A percentile compares a stretch with the other conserved stretches of the same genome.
phyloP scores from a whole-genome alignment of 2,329 filamentous ascomycete genomes.

The Fusarium torreyae region DNA sequence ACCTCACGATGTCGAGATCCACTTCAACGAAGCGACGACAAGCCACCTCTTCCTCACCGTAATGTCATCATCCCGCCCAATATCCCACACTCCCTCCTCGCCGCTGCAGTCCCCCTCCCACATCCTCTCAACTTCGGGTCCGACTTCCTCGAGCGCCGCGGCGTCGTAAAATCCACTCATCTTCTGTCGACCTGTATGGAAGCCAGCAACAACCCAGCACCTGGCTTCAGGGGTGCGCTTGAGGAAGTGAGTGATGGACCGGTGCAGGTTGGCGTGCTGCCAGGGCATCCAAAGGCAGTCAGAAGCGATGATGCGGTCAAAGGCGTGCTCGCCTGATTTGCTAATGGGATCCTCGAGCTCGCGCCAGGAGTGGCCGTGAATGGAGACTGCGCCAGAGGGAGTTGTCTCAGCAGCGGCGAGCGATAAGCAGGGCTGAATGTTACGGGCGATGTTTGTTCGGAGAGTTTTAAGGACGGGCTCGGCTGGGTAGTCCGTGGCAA shows the following conservation, averaged over 20 bases:
- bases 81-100: conserved; percentile 71
- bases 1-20: conserved; percentile 46
- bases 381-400: conserved; percentile 52
- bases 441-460: conserved; percentile 68
- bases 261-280: conserved; percentile 77
- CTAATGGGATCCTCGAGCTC: conserved; percentile 58
- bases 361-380: conserved; percentile 78
- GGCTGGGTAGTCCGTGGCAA: conserved; percentile 79
- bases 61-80: conserved; percentile 75
- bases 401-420: conserved; percentile 49
- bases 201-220: conserved; percentile 77
- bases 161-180: conserved; percentile 75
- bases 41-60: conserved; percentile 79
- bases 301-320: conserved; percentile 76
- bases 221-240: conserved; percentile 60
- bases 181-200: conserved; percentile 78
- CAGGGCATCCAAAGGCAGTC: conserved; percentile 84
- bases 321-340: conserved; percentile 56
- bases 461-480: conserved; percentile 72
- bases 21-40: conserved; percentile 70
- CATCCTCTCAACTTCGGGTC: conserved; percentile 74
- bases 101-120: conserved; percentile 80
- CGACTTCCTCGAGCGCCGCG: conserved; percentile 60
- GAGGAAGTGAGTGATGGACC: conserved; percentile 76
- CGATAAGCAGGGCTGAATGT: conserved; percentile 58